A percentile compares a stretch with the other conserved stretches of the same genome.
Conservation (phyloP, 257 asterid species). For the Haberlea rhodopensis region DNA sequence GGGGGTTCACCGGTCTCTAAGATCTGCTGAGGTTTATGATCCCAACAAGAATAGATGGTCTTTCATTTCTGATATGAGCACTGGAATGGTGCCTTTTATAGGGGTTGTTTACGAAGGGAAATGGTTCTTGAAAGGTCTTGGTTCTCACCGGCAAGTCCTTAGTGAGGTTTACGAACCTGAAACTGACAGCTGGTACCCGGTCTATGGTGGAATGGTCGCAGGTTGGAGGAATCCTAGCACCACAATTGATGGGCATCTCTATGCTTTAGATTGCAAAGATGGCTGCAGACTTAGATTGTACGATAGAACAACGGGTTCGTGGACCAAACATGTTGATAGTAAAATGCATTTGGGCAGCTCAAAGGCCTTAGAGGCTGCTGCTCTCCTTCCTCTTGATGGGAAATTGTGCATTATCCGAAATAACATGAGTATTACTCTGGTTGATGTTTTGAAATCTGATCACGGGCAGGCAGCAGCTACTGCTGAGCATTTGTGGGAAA, state of each 20-base stretch:
- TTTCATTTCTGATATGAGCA: conserved; percentile 42
- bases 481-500: conserved; percentile 41
- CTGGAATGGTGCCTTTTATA: conserved; percentile 41
- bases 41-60: conserved; percentile 45
- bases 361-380: conserved; percentile 42
- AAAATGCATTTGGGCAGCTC: conserved; percentile 43
- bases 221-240: conserved; percentile 48
- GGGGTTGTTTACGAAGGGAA: conserved; percentile 44
- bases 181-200: conserved; percentile 32
- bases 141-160: conserved; percentile 41
- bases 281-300: conserved; percentile 43
- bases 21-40: conserved; percentile 45
- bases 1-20: conserved; percentile 34
- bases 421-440: conserved; percentile 40
- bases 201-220: conserved; percentile 38
- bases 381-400: conserved; percentile 37
- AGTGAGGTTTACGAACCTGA: conserved; percentile 39
- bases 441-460: conserved; percentile 36
- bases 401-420: conserved; percentile 41
- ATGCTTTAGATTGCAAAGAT: conserved; percentile 38
- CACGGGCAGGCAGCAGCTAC: conserved; percentile 18
- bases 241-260: conserved; percentile 31
- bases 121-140: conserved; percentile 44
- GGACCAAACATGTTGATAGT: conserved; percentile 38
- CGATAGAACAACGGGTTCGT: conserved; percentile 36